Evolutionary conservation across 106 monocot genomes (phyloP).

Genomic region (Phalaenopsis aphrodite): DNA sequence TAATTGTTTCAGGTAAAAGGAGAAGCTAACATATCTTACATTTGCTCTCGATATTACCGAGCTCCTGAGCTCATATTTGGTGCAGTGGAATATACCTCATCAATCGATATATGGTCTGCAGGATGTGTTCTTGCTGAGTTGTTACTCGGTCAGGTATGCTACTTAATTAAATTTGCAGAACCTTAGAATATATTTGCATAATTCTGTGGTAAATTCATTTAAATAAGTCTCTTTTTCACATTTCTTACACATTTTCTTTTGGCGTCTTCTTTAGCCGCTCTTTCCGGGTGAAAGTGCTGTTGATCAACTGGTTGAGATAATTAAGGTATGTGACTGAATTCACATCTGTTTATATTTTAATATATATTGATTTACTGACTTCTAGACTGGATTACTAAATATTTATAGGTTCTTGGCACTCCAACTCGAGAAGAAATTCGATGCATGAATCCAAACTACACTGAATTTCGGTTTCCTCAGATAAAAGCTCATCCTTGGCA

Average conservation of each 20-base stretch:
- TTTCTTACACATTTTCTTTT: not conserved
- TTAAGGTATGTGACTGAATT: constrained; percentile 45
- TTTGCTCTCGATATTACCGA: constrained; percentile 92
- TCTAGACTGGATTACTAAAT: not conserved
- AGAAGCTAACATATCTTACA: constrained; percentile 97
- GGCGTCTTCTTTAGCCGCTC: constrained; percentile 40
- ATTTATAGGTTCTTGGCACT: constrained; percentile 82
- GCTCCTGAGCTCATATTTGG: constrained; percentile 97
- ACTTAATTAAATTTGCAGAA: not conserved
- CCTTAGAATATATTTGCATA: not conserved
- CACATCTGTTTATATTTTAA: not conserved
- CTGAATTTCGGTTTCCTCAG: constrained; percentile 84
- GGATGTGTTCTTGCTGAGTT: constrained; percentile 98
- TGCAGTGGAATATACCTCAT: constrained; percentile 83
- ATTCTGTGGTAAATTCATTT: not conserved
- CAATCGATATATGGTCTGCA: constrained; percentile 96
- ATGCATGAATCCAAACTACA: constrained; percentile 92
- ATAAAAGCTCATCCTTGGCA: constrained; percentile 96
- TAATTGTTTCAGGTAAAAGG: constrained; percentile 57
- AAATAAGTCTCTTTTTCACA: not conserved
- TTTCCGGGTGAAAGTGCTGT: constrained; percentile 89
- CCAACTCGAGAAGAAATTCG: constrained; percentile 88
- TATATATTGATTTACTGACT: not conserved
- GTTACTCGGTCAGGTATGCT: constrained; percentile 75
- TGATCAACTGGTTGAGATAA: constrained; percentile 90